A percentile compares a stretch with the other conserved stretches of the same genome.
Evolutionary conservation across 306 rosid genomes (phyloP).

Genomic region (Betula pendula): DNA sequence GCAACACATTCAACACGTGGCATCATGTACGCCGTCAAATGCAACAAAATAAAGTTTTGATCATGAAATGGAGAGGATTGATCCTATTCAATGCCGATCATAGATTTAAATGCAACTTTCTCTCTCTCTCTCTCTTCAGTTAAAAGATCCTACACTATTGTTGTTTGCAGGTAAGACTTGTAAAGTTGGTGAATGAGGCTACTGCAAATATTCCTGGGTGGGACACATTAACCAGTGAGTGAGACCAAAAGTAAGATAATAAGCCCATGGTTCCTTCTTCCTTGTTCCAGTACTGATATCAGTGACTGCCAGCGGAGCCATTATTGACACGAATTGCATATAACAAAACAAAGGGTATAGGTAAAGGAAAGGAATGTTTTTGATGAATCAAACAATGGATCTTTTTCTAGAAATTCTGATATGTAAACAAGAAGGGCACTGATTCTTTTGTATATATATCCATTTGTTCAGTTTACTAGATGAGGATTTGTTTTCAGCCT

Average conservation of each 20-base stretch:
- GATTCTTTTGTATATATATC: constrained; percentile 45
- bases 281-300: neutral
- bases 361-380: constrained; percentile 16
- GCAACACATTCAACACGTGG: no score
- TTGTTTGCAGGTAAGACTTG: constrained; percentile 64
- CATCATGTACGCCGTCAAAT: no score
- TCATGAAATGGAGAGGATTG: neutral
- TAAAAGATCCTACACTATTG: constrained; percentile 10
- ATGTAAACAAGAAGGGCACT: constrained; percentile 13
- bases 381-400: constrained; percentile 32
- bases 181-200: constrained; percentile 82
- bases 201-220: constrained; percentile 69
- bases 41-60: no score
- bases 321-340: constrained; percentile 24
- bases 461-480: neutral
- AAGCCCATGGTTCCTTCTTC: constrained; percentile 3
- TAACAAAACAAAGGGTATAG: constrained; percentile 29
- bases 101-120: no score
- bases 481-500: neutral
- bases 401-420: constrained; percentile 16
- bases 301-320: constrained; percentile 23
- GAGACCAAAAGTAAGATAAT: constrained; percentile 22
- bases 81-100: neutral
- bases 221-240: constrained; percentile 46
- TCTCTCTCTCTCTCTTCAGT: neutral